phyloP scores from a whole-genome alignment of 2,329 filamentous ascomycete species.

The Zasmidium angulare region DNA sequence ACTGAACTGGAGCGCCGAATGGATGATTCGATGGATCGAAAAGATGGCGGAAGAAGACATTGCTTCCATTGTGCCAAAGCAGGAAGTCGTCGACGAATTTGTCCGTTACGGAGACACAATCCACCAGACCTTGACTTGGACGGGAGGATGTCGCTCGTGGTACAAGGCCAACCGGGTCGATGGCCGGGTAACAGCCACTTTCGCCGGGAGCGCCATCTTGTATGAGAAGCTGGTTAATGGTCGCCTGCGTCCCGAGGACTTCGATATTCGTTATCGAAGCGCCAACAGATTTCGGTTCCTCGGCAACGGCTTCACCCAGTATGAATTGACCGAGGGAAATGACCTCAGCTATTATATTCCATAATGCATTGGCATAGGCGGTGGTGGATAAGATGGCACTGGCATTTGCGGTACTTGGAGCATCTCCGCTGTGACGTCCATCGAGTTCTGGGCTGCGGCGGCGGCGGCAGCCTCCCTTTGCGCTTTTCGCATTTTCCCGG shows the following conservation, averaged over 20 bases:
- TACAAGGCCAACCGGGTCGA: conserved; percentile 28
- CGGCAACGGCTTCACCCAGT: conserved; percentile 42
- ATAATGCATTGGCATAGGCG: background rate
- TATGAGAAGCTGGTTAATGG: conserved; percentile 33
- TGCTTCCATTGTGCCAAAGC: conserved; percentile 22
- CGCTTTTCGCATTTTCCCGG: background rate
- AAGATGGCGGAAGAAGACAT: conserved; percentile 26
- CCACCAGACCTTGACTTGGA: conserved; percentile 38
- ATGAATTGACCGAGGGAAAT: conserved; percentile 11
- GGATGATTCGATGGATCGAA: conserved; percentile 45
- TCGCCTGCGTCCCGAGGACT: conserved; percentile 47
- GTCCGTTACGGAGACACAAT: conserved; percentile 41
- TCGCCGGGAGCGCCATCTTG: conserved; percentile 26
- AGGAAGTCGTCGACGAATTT: conserved; percentile 27
- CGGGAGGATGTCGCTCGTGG: conserved; percentile 18
- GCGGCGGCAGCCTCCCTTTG: background rate
- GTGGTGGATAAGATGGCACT: background rate
- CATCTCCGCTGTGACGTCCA: too few species aligned
- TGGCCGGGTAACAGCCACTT: conserved; percentile 22
- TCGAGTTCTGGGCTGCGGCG: too few species aligned
- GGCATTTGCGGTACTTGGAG: background rate
- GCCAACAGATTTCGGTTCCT: conserved; percentile 47
- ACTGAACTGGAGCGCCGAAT: conserved; percentile 39
- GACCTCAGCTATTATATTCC: conserved; percentile 16
- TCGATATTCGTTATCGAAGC: conserved; percentile 47